A percentile compares a stretch with the other conserved stretches of the same genome.
These are phyloP conservation scores for Aspergillus novoparasiticus DNA, from an alignment of 2,329 filamentous ascomycete species.

Conservation along the genomic window DNA sequence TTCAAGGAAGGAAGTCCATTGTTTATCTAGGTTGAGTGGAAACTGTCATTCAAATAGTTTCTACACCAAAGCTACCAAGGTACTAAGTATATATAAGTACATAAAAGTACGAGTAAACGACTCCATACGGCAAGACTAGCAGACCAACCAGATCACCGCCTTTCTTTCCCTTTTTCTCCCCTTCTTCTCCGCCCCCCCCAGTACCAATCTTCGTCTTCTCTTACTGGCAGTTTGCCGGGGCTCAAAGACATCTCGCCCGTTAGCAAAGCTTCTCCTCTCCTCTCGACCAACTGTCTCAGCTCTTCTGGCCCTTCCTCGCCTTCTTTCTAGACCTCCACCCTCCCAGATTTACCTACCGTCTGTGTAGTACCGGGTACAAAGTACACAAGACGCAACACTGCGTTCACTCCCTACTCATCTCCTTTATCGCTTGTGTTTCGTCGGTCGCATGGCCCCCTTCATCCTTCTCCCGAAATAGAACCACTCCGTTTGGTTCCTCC, in stretches of 20 bases:
- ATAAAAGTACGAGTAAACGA: not conserved
- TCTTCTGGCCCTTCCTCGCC: not conserved
- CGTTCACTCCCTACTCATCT: constrained; percentile 12
- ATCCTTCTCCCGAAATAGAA: constrained; percentile 8
- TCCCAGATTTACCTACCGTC: not conserved
- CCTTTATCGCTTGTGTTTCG: constrained; percentile 4
- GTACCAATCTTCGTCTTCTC: constrained; percentile 3
- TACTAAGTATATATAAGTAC: not conserved
- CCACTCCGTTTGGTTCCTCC: constrained; percentile 4
- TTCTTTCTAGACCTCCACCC: not conserved
- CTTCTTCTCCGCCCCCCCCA: constrained; percentile 3
- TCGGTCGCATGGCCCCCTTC: constrained; percentile 20
- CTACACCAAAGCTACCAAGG: not conserved
- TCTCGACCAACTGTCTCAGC: not conserved
- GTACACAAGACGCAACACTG: not conserved
- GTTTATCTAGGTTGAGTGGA: not conserved
- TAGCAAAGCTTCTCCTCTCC: not conserved
- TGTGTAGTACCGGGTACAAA: not conserved
- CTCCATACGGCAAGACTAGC: constrained; percentile 1
- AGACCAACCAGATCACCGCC: constrained; percentile 3
- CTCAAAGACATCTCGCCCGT: not conserved
- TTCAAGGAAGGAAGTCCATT: not conserved
- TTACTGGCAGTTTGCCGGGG: not conserved
- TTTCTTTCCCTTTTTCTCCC: constrained; percentile 3
- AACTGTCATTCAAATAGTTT: not conserved